Conservation (phyloP, 2,329 filamentous ascomycete genomes). For the Trichoderma polysporum region DNA sequence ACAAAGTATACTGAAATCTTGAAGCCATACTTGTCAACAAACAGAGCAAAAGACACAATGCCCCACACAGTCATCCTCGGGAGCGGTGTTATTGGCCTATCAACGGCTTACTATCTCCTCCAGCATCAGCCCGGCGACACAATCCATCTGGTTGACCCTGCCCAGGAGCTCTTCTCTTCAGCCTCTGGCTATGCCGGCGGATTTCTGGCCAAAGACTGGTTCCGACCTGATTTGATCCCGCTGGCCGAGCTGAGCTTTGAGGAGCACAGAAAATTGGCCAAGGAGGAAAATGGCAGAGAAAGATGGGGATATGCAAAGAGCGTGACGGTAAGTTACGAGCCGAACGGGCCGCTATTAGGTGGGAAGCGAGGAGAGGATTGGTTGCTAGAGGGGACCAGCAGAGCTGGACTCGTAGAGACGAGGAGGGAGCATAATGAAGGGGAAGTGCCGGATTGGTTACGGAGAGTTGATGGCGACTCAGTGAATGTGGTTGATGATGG, state of each 20-base stretch:
- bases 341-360: slow-evolving; percentile 38
- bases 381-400: slow-evolving; percentile 62
- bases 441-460: slow-evolving; percentile 34
- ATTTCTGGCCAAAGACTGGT: slow-evolving; percentile 75
- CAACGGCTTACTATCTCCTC: slow-evolving; percentile 71
- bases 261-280: slow-evolving; percentile 65
- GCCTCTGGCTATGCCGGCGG: slow-evolving; percentile 74
- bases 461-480: slow-evolving; percentile 49
- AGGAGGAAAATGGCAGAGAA: slow-evolving; percentile 54
- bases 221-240: slow-evolving; percentile 53
- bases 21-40: neutral
- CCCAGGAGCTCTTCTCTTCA: slow-evolving; percentile 63
- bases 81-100: slow-evolving; percentile 67
- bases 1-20: neutral
- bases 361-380: slow-evolving; percentile 59
- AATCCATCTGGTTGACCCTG: slow-evolving; percentile 50
- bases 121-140: slow-evolving; percentile 42
- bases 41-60: slow-evolving; percentile 28
- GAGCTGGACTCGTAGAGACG: slow-evolving; percentile 50
- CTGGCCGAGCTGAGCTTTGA: slow-evolving; percentile 68
- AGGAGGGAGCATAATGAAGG: slow-evolving; percentile 32
- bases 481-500: slow-evolving; percentile 63
- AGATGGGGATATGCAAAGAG: slow-evolving; percentile 54
- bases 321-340: slow-evolving; percentile 55
- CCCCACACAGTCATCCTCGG: slow-evolving; percentile 65